Base-by-base conservation (phyloP, 345 rosid species). In the Heritiera littoralis region DNA sequence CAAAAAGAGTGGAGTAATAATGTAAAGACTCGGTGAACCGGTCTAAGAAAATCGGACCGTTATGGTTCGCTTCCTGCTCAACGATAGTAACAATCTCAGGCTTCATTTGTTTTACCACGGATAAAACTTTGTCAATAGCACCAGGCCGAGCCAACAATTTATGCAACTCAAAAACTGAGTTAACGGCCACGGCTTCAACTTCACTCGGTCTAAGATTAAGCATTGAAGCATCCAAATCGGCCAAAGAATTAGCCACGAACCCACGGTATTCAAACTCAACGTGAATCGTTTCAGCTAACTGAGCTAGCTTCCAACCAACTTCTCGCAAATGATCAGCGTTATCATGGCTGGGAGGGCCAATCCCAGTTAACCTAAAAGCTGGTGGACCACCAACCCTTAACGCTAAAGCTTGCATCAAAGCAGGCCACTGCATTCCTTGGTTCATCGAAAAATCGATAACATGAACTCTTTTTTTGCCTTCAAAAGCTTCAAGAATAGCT, bases 381-480 rank as follows among this genome's bases (percentile, higher is more conserved):
- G 97, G 98, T 5, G 98, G 93, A 2, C 95, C 98, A 1, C 94
- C 97, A 14, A 88, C 92, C 23, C 98, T 66, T 9, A 83, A 32
- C 14, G 98, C 97, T 3, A 94, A 84, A 7, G 98, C 98, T 72
- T 92, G 97, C 93, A 94, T 90, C 65, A 94, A 83, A 6, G 94
- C 97, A 4, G 98, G 95, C 98, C 97, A 94, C 82, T 94, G 98
- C 83, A 91, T 85, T 4, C 98, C 94, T 28, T 89, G 92, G 32
- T 84, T 90, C 88, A 93, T 88, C 13, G 90, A 84, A 65, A 93
- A 90, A 84, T 93, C 94, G 28, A 93, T 87, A 1, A 90, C 94
- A 17, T 93, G 96, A 18, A 92, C 97, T 0, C 91, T 77, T 12
- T 83, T 82, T 55, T 88, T 89, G 3, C 90, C 90, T 66, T 85